Conservation (phyloP, 2,329 filamentous ascomycete species). For the Ophiostoma pallidulum region DNA sequence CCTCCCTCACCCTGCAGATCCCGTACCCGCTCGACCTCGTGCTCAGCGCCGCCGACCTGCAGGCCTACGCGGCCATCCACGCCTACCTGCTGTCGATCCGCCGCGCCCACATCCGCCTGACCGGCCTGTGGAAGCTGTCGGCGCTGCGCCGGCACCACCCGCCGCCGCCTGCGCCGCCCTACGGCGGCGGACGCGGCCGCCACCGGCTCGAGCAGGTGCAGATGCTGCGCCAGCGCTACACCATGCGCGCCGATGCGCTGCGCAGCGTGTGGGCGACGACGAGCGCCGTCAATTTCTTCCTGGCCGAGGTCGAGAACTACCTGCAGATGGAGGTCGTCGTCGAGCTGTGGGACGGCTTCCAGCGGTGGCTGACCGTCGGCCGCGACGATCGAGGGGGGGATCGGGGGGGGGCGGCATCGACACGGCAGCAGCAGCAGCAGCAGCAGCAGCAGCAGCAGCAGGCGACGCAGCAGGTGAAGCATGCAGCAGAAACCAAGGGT, state of each 20-base stretch:
- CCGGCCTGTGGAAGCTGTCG: slow-evolving; percentile 78
- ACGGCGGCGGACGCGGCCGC: slow-evolving; percentile 48
- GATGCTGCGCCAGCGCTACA: slow-evolving; percentile 54
- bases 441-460: too few species aligned
- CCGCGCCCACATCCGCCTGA: slow-evolving; percentile 74
- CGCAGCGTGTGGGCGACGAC: slow-evolving; percentile 84
- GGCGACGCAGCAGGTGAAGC: neutral
- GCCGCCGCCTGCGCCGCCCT: slow-evolving; percentile 55
- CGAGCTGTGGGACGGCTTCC: slow-evolving; percentile 71
- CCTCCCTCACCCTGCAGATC: slow-evolving; percentile 60
- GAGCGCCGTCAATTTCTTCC: slow-evolving; percentile 77
- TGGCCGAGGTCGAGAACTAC: slow-evolving; percentile 79
- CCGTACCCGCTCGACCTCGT: slow-evolving; percentile 80
- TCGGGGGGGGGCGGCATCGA: neutral
- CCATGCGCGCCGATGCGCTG: slow-evolving; percentile 55
- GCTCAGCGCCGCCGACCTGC: slow-evolving; percentile 63
- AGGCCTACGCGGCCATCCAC: slow-evolving; percentile 75
- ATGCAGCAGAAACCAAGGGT: neutral
- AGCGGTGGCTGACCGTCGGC: slow-evolving; percentile 57
- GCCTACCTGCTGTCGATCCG: slow-evolving; percentile 79
- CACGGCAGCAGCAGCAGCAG: too few species aligned
- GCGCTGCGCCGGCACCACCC: slow-evolving; percentile 69
- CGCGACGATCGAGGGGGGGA: slow-evolving; percentile 21
- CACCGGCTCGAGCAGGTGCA: slow-evolving; percentile 30
- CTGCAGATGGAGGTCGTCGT: slow-evolving; percentile 83